Conservation (phyloP, 192 early-diverging fungal species). For the Gigaspora rosea region DNA sequence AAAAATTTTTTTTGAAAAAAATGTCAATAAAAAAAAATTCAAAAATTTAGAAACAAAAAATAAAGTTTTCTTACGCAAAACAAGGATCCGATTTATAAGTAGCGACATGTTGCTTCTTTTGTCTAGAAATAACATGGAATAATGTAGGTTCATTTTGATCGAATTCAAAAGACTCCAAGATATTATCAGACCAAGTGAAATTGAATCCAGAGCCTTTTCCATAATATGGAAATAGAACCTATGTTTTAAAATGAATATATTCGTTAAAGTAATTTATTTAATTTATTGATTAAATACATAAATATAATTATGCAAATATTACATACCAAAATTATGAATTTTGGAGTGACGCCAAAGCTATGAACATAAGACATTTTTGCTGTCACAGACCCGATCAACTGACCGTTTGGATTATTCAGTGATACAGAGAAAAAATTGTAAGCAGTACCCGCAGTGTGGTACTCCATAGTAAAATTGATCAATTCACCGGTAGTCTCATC, state of each 20-base stretch:
- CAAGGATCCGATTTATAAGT: conserved; percentile 67
- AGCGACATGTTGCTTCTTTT: conserved; percentile 64
- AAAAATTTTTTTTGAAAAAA: too few species aligned
- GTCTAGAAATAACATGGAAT: conserved; percentile 76
- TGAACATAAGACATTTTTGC: conserved; percentile 73
- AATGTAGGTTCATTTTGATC: conserved; percentile 55
- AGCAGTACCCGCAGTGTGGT: conserved; percentile 65
- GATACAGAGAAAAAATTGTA: conserved; percentile 70
- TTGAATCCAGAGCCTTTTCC: conserved; percentile 62
- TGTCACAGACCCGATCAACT: conserved; percentile 59
- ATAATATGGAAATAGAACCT: conserved; percentile 61
- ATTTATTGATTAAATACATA: not conserved
- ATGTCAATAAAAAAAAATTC: too few species aligned
- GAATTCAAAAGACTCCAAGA: conserved; percentile 73
- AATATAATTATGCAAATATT: not conserved
- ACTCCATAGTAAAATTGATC: conserved; percentile 74
- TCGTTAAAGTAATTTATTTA: too few species aligned
- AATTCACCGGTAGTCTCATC: conserved; percentile 72
- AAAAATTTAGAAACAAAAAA: too few species aligned
- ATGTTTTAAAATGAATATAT: too few species aligned
- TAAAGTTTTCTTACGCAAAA: conserved; percentile 51
- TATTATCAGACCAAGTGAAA: conserved; percentile 69
- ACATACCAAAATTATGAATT: conserved; percentile 71
- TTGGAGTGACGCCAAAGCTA: conserved; percentile 72
- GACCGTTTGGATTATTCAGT: conserved; percentile 62